A percentile compares a stretch with the other conserved stretches of the same genome.
phyloP scores from a whole-genome alignment of 768 basidiomycete genomes.

The Boletus rubropictus region DNA sequence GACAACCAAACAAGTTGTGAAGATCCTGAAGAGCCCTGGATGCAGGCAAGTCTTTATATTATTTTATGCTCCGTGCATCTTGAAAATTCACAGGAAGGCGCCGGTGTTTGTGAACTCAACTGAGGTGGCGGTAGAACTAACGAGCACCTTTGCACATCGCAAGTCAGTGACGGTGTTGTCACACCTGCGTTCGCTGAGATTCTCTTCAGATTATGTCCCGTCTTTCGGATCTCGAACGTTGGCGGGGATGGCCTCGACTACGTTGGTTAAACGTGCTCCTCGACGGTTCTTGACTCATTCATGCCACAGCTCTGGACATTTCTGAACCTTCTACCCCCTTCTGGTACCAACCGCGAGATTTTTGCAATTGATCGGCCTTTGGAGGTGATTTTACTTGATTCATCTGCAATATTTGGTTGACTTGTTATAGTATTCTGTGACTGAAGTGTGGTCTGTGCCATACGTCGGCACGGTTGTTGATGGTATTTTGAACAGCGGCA shows the following conservation, averaged over 20 bases:
- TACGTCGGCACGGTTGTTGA: conserved; percentile 83
- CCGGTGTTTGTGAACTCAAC: conserved; percentile 80
- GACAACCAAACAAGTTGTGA: conserved; percentile 87
- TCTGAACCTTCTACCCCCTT: conserved; percentile 85
- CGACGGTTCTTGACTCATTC: conserved; percentile 9
- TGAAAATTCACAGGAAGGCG: conserved; percentile 48
- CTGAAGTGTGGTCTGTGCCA: conserved; percentile 84
- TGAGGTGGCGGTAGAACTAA: conserved; percentile 76
- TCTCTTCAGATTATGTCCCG: conserved; percentile 69
- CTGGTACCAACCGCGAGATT: conserved; percentile 76
- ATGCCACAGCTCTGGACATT: conserved; percentile 69
- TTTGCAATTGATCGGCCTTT: conserved; percentile 75
- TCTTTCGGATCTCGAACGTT: conserved; percentile 91
- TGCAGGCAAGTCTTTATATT: conserved; percentile 55
- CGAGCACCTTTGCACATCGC: conserved; percentile 68
- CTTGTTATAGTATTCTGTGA: conserved; percentile 63
- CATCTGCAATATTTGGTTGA: conserved; percentile 5
- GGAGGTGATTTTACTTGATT: conserved; percentile 45
- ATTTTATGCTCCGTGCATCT: not conserved
- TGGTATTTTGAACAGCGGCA: conserved; percentile 75
- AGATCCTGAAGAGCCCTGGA: conserved; percentile 88
- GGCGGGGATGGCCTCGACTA: conserved; percentile 87
- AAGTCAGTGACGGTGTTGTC: conserved; percentile 38
- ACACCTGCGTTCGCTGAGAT: not conserved
- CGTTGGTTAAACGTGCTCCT: conserved; percentile 35